phyloP scores from a whole-genome alignment of 148 eudicot genomes.

The Salicornia ramosissima region DNA sequence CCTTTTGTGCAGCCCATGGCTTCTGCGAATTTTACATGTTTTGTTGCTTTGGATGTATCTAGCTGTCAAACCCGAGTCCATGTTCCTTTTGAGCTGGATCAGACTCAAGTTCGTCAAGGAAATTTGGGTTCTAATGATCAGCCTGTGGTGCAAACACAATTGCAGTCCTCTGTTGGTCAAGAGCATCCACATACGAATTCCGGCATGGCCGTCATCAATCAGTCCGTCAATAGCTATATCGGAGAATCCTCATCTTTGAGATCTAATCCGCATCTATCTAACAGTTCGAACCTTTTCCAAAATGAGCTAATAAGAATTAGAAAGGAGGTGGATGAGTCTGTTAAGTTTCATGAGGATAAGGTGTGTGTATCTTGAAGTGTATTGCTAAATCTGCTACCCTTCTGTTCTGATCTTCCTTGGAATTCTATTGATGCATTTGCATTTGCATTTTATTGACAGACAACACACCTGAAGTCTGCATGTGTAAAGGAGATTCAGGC shows the following conservation, averaged over 20 bases:
- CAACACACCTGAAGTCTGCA: conserved; percentile 27
- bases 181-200: conserved; percentile 13
- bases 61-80: conserved; percentile 4
- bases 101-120: conserved; percentile 1
- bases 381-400: neutral
- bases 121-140: neutral
- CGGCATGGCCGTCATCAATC: neutral
- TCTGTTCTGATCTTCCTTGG: conserved; percentile 1
- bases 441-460: conserved; percentile 30
- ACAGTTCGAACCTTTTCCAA: conserved; percentile 24
- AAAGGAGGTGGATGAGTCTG: conserved; percentile 26
- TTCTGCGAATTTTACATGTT: conserved; percentile 8
- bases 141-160: neutral
- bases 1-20: conserved; percentile 19
- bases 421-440: neutral
- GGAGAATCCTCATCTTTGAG: conserved; percentile 14
- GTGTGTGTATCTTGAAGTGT: conserved; percentile 23
- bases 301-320: conserved; percentile 35
- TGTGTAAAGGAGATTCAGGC: conserved; percentile 46
- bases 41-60: neutral
- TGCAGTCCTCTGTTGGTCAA: conserved; percentile 3
- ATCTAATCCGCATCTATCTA: conserved; percentile 16
- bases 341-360: conserved; percentile 36
- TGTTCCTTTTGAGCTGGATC: conserved; percentile 8
- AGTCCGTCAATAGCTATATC: conserved; percentile 11